Evolutionary conservation across 306 rosid genomes (phyloP).

Genomic region (Alnus rubra): DNA sequence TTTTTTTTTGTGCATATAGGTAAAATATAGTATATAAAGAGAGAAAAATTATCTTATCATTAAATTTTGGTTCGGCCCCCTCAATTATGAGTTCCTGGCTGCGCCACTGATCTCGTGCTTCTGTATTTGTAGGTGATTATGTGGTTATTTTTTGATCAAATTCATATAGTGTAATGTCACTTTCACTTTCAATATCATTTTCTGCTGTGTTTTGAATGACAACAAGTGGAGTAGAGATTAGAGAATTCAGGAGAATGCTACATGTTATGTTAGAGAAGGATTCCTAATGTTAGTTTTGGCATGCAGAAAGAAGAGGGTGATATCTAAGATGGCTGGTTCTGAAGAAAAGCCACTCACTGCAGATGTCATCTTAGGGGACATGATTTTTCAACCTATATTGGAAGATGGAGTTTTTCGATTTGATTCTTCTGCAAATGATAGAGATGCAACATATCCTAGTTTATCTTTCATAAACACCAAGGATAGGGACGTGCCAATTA

Average conservation of each 20-base stretch:
- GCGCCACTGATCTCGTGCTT: not conserved
- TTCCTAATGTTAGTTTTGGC: conserved; percentile 12
- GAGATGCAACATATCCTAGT: conserved; percentile 71
- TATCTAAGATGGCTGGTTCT: conserved; percentile 48
- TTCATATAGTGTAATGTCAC: not conserved
- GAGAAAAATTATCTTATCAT: too few relatives aligned
- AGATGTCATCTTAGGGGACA: conserved; percentile 53
- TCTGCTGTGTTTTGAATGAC: not conserved
- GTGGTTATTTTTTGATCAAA: not conserved
- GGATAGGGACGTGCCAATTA: conserved; percentile 59
- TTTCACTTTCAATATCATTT: not conserved
- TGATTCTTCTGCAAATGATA: conserved; percentile 65
- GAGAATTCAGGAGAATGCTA: too few relatives aligned
- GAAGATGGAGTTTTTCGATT: conserved; percentile 83
- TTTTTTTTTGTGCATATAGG: too few relatives aligned
- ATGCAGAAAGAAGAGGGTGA: conserved; percentile 51
- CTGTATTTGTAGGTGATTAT: too few relatives aligned
- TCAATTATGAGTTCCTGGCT: too few relatives aligned
- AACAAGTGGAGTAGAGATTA: too few relatives aligned
- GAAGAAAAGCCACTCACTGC: conserved; percentile 34
- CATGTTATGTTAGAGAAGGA: too few relatives aligned
- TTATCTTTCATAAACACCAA: conserved; percentile 59
- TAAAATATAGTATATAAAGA: too few relatives aligned
- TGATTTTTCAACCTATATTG: conserved; percentile 73
- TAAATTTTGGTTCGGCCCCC: too few relatives aligned